Evolutionary conservation across 495 filamentous ascomycete genomes (phyloP).

Genomic region (Xylaria longipes): DNA sequence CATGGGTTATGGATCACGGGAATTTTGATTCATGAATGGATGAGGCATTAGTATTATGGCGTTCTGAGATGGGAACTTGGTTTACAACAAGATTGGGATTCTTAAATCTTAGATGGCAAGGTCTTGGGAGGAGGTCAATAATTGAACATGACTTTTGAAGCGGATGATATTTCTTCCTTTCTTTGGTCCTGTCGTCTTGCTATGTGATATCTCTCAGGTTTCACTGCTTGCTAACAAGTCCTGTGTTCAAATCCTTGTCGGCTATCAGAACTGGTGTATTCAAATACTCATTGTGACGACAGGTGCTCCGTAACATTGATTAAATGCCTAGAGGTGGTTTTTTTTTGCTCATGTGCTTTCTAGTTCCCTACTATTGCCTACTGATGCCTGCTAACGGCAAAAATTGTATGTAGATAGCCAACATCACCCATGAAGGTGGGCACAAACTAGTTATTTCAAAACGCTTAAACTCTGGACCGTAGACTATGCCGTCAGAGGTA

Average conservation of each 20-base stretch:
- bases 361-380: too few species aligned
- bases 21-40: constrained; percentile 20
- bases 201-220: background rate
- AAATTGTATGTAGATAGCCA: too few species aligned
- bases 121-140: background rate
- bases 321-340: background rate
- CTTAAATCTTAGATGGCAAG: constrained; percentile 6
- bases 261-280: background rate
- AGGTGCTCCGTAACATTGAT: background rate
- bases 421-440: too few species aligned
- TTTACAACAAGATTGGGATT: background rate
- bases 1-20: constrained; percentile 19
- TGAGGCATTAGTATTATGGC: constrained; percentile 29
- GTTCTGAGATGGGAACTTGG: constrained; percentile 12
- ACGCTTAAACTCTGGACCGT: too few species aligned
- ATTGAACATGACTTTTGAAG: background rate
- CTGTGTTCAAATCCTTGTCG: background rate
- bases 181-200: background rate
- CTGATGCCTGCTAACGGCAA: too few species aligned
- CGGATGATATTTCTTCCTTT: background rate
- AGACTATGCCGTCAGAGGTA: too few species aligned
- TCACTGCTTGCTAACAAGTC: background rate
- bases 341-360: too few species aligned
- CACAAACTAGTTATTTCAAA: too few species aligned
- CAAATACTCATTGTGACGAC: background rate